These are phyloP conservation scores for Pseudohyphozyma bogoriensis DNA, from an alignment of 768 basidiomycete species.

Conservation along the genomic window DNA sequence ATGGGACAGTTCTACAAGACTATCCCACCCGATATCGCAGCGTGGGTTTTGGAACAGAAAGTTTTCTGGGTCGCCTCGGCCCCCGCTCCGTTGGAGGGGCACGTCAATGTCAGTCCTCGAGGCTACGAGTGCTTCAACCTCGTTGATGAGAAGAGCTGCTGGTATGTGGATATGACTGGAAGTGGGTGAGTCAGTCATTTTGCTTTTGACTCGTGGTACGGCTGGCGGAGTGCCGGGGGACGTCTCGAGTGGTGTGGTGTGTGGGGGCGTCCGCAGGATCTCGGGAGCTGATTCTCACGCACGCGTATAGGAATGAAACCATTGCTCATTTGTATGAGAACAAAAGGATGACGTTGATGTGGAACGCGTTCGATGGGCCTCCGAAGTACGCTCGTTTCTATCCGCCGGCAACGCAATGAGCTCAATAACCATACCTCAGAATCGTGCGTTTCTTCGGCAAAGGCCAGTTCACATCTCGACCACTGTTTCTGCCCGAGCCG, in stretches of 20 bases:
- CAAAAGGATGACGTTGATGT: conserved; percentile 25
- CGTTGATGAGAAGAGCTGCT: neutral
- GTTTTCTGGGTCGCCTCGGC: conserved; percentile 24
- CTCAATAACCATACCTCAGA: no score
- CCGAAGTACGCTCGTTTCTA: conserved; percentile 12
- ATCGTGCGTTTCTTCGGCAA: conserved; percentile 4
- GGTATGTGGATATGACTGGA: conserved; percentile 23
- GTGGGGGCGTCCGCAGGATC: neutral
- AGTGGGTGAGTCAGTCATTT: no score
- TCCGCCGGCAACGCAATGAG: neutral
- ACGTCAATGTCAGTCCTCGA: conserved; percentile 21
- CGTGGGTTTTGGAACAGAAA: no score
- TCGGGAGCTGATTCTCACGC: neutral
- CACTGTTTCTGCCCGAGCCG: neutral
- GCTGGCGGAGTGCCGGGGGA: no score
- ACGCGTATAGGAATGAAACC: conserved; percentile 26
- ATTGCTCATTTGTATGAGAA: conserved; percentile 29
- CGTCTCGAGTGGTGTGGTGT: no score
- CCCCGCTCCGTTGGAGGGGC: conserved; percentile 1
- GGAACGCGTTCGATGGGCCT: conserved; percentile 11
- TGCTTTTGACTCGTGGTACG: no score
- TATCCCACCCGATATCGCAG: no score
- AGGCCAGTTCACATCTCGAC: neutral
- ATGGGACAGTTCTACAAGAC: no score
- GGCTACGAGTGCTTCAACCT: conserved; percentile 21